Base-by-base conservation (phyloP, 768 basidiomycete genomes). In the Boletus subparvulus region DNA sequence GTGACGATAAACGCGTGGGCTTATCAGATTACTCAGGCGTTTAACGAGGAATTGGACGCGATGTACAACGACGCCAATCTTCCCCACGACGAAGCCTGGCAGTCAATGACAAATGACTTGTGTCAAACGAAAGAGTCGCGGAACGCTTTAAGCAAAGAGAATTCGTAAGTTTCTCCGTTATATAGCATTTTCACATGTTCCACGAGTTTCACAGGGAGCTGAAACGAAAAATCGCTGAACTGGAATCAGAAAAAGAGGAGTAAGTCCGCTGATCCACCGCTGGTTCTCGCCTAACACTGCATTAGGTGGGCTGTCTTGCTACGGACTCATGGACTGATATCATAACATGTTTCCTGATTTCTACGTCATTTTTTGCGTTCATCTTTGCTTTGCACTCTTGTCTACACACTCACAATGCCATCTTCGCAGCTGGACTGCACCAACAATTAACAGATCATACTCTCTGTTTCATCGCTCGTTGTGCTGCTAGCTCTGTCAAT, bases 31-130 rank as follows among this genome's bases (percentile, higher is more conserved):
- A 41, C 40, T 2, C 59, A 95, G 93, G 90, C 92, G 3, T 95
- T 97, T 75, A 96, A 97, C 69, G 92, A 94, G 67, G 94, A 96
- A 69, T 79, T 97, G 33, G 93, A 94, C 61, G 85, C 83, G 17
- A 92, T 96, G 90, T 96, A 86, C 72, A 87, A 88, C 49, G 92
- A 94, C 56, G 83, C 83, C 28, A 83, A 88, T 57, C 81, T 95
- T 47, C 92, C 94, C 12, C 84, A 86, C 21, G 84, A 87, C 47
- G 90, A 94, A 64, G 92, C 92, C 2, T 94, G 89, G 84, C 69
- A 75, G n/a, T 87, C 87, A 2, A 80, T 96, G 79, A 80, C 84
- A 28, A 74, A 75, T 42, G 92, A 95, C 67, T 75, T 95, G 50
- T 78, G 83, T 60, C 70, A 80, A 58, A 85, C 91, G 16, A 96